Base-by-base conservation (phyloP, 169 alveolate species). In the Babesia caballi region DNA sequence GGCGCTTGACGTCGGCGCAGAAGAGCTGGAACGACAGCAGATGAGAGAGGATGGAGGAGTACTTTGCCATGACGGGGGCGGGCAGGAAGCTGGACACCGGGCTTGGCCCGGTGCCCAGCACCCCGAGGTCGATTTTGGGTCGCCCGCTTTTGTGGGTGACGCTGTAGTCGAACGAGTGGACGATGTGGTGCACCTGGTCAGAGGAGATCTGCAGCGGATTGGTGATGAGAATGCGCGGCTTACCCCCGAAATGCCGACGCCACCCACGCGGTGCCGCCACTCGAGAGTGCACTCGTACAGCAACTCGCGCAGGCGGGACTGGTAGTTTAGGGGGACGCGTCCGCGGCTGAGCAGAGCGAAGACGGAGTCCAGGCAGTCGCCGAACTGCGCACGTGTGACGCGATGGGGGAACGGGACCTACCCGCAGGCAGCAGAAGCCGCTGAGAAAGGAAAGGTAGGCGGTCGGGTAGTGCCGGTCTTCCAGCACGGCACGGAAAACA, bases 291-390 rank as follows among this genome's bases (percentile, higher is more conserved):
- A 5, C 7, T 63, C 73, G n/a, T 21, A 32, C 32, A 63, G 25
- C 40, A 63, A 27, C 32, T 30, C 23, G 21, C 38, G 17, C 33
- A 63, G n/a, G 6, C 60, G 49, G 14, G 60, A 8, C 14, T 63
- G 49, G 73, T 49, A 63, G 73, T 63, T 63, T 5, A 63, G 51
- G 46, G 73, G 73, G n/a, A 63, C 58, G 12, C 46, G 60, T 7
- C 33, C 25, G 1, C 58, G 73, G 23, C 40, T 28, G 27, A 63
- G 46, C 49, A 63, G 11, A 11, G 19, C 50, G 73, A 47, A 49
- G 12, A 63, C 58, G 1, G 58, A 41, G 47, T 63, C 73, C 73
- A 63, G 23, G 35, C 58, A 47, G n/a, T 63, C 73, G 63, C 73
- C 73, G 33, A 46, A 63, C 73, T 63, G 73, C 47, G 21, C 11